Evolutionary conservation across 352 stramenopile species (phyloP).

Genomic region (Thraustotheca clavata): DNA sequence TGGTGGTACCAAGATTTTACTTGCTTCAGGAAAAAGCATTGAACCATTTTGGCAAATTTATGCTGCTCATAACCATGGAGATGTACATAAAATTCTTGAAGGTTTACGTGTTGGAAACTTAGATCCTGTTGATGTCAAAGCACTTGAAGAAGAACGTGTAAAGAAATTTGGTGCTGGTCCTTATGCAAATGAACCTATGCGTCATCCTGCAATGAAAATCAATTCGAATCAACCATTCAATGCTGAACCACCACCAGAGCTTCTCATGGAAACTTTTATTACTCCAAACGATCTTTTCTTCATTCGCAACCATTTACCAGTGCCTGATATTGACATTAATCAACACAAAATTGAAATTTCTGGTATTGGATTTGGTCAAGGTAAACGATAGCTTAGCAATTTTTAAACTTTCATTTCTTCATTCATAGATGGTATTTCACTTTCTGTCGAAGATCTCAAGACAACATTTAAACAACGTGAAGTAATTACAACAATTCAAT

Average conservation of each 20-base stretch:
- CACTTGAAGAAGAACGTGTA: conserved; percentile 76
- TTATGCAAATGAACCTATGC: conserved; percentile 89
- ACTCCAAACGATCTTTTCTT: conserved; percentile 97
- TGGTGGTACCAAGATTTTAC: conserved; percentile 84
- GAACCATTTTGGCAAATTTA: conserved; percentile 96
- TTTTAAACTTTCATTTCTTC: not conserved
- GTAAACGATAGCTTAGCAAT: not conserved
- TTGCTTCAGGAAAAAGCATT: conserved; percentile 79
- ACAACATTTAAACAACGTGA: conserved; percentile 87
- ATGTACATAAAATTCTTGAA: conserved; percentile 90
- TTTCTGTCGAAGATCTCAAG: conserved; percentile 90
- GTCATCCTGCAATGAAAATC: conserved; percentile 83
- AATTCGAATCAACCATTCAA: conserved; percentile 94
- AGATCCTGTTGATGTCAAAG: conserved; percentile 75
- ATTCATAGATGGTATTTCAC: conserved; percentile 26
- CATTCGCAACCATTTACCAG: conserved; percentile 96
- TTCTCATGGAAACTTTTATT: conserved; percentile 92
- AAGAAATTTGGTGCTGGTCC: conserved; percentile 83
- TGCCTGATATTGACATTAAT: conserved; percentile 78
- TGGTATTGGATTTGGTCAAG: conserved; percentile 46
- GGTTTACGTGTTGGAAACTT: conserved; percentile 86
- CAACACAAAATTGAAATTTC: conserved; percentile 59
- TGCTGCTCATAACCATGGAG: conserved; percentile 89
- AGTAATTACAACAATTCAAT: conserved; percentile 94
- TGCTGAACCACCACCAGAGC: conserved; percentile 85